Base-by-base conservation (phyloP, 495 filamentous ascomycete genomes). In the Lepraria neglecta region DNA sequence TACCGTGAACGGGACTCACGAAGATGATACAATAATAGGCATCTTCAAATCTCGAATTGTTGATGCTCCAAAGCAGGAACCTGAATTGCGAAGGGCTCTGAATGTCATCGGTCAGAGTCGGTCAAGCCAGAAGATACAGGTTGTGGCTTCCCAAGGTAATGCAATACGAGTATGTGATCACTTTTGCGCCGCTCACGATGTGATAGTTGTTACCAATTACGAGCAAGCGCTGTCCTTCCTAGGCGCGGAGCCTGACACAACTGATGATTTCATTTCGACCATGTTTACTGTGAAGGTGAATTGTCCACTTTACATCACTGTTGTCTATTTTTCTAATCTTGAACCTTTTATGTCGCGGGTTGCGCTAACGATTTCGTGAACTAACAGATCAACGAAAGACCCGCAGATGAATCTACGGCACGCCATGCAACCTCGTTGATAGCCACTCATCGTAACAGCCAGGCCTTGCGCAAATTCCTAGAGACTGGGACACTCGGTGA, bases 161-260 rank as follows among this genome's bases (percentile, higher is more conserved):
- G 64, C 45, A 4, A 46, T 21, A 21, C 19, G 17, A 21, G 7
- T 40, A 30, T 6, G 35, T 57, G 55, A 55, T 24, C 11, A 0
- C 6, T 42, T 17, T 28, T 10, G 28, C 28, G 33, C 19, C 24
- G 45, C 44, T 51, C 12, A 54, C 19, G 69, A 56, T 28, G 10
- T 42, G 40, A 66, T 54, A 81, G 77, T 74, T 31, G 76, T 87
- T n/a, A 74, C 80, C 38, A 86, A 75, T 17, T 82, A 81, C 55
- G 79, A 84, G 56, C 83, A 87, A 68, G 84, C 85, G 4, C 70
- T 84, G 19, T 69, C 78, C 6, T 88, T 78, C 67, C 72, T 88
- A 21, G 82, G 78, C 35, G 77, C 82, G 10, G 72, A 76, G 45
- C 69, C 75, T 57, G 64, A 70, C n/a, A 80, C 76, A 6, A 61